Conservation (phyloP, 495 filamentous ascomycete genomes). For the Lophiotrema nucula region DNA sequence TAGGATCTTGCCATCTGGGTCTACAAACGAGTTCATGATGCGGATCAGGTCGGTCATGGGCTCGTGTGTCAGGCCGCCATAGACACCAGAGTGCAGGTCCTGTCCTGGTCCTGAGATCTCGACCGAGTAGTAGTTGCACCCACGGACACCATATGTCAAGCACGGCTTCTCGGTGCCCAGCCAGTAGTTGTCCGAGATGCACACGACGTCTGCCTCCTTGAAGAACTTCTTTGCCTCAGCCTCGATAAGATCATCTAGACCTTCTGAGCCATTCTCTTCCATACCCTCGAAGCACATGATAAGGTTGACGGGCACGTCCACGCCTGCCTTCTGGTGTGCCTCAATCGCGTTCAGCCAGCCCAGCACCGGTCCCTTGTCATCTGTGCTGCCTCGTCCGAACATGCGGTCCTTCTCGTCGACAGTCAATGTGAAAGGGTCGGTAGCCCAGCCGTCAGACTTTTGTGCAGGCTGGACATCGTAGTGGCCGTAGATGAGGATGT, state of each 20-base stretch:
- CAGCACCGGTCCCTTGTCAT: conserved; percentile 97
- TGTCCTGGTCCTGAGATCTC: conserved; percentile 84
- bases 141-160: conserved; percentile 94
- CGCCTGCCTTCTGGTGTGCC: conserved; percentile 88
- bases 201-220: conserved; percentile 90
- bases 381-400: conserved; percentile 92
- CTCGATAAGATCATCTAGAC: conserved; percentile 90
- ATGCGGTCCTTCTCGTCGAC: conserved; percentile 87
- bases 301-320: conserved; percentile 95
- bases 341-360: conserved; percentile 98
- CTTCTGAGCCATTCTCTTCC: conserved; percentile 98
- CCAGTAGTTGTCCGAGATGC: conserved; percentile 99
- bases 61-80: conserved; percentile 92
- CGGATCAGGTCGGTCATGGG: conserved; percentile 95
- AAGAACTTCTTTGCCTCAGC: conserved; percentile 88
- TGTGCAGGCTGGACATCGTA: conserved; percentile 98
- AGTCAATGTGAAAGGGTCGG: conserved; percentile 88
- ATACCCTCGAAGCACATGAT: conserved; percentile 99
- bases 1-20: conserved; percentile 82
- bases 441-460: conserved; percentile 93
- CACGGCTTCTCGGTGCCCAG: conserved; percentile 97
- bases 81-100: conserved; percentile 94
- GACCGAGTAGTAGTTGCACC: conserved; percentile 93
- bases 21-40: conserved; percentile 77
- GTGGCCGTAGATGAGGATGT: conserved; percentile 95